Base-by-base conservation (phyloP, 2,329 filamentous ascomycete genomes). In the Neonectria faginata region DNA sequence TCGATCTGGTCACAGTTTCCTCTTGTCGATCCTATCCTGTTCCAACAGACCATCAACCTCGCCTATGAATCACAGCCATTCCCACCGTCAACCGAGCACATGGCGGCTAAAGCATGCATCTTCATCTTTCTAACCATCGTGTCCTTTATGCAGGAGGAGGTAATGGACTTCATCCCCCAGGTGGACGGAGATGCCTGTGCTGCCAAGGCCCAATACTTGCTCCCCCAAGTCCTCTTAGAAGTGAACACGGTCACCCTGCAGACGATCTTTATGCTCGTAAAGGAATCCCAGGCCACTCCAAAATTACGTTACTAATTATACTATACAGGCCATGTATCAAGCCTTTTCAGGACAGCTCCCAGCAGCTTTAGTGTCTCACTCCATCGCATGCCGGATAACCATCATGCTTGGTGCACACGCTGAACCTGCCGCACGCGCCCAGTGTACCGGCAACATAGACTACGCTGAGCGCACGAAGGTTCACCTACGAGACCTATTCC, bases 371-470 rank as follows among this genome's bases (percentile, higher is more conserved):
- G 79, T 83, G 62, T 80, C 81, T 36, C 79, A 79, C 12, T 75
- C 83, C 0, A 55, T 82, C 9, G 79, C 82, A 12, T 82, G 80
- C 56, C 81, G 84, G 11, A 77, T 83, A 20, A 72, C 85, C 16
- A 85, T 83, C 62, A 79, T 80, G 65, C 75, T 87, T 1, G 83
- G 83, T 2, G 83, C 76, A 3, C 82, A 86, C 65, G 75, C 73
- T 2, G 56, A 71, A 5, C 48, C 48, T 33, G 29, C 48, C 6
- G 7, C 18, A 8, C 12, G 33, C 52, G 31, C 48, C 52, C 18
- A 27, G 59, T 22, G 31, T 62, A 3, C 53, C 51, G 6, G 48
- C 36, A 3, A 56, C 69, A 3, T 66, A 45, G 27, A 51, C 10
- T n/a, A 16, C 2, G 44, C 66, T 5, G 70, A 72, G 57, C 75